Evolutionary conservation across 208 protist species (phyloP).

Genomic region (Trichomonas vaginalis): DNA sequence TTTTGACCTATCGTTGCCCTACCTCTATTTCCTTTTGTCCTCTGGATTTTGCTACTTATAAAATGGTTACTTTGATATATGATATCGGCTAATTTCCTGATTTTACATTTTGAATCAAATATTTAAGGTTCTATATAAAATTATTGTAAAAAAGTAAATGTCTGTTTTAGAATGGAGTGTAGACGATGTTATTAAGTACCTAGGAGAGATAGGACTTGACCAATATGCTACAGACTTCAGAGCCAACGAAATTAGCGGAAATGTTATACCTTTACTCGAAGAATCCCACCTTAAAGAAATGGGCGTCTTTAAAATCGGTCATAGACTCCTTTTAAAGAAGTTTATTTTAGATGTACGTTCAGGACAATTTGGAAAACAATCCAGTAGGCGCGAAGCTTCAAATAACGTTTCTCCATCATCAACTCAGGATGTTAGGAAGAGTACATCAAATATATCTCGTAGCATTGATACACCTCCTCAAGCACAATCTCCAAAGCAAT

Average conservation of each 20-base stretch:
- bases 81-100: too few relatives aligned
- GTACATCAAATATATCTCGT: neutral
- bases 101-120: too few relatives aligned
- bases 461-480: neutral
- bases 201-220: neutral
- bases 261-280: neutral
- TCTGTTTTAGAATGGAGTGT: neutral
- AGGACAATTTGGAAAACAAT: neutral
- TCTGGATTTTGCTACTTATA: too few relatives aligned
- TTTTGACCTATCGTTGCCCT: too few relatives aligned
- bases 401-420: neutral
- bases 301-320: neutral
- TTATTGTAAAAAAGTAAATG: neutral
- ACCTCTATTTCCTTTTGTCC: too few relatives aligned
- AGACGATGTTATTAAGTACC: neutral
- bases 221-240: neutral
- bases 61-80: too few relatives aligned
- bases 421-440: neutral
- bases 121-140: too few relatives aligned
- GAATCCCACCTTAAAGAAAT: slow-evolving; percentile 3
- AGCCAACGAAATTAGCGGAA: neutral
- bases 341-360: neutral
- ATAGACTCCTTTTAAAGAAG: neutral
- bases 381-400: neutral
- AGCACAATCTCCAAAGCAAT: too few relatives aligned